A percentile compares a stretch with the other conserved stretches of the same genome.
phyloP scores from a whole-genome alignment of 106 monocot species.

The Chionographis japonica region DNA sequence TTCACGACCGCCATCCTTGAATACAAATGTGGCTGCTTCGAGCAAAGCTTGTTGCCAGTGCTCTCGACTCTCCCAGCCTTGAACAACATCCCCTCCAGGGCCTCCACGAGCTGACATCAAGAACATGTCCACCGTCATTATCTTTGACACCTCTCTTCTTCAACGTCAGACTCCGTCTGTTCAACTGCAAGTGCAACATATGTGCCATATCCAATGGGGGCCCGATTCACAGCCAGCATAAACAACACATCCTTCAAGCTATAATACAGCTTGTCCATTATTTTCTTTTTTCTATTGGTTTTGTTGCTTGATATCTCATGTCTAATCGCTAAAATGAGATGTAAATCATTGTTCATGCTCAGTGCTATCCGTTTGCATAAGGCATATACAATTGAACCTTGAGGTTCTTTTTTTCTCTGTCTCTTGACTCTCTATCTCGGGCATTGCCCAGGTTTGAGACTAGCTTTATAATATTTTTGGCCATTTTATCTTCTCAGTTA shows the following conservation, averaged over 20 bases:
- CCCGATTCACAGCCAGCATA: constrained; percentile 41
- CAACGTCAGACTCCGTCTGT: constrained; percentile 47
- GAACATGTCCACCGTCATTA: constrained; percentile 22
- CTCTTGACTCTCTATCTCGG: no score
- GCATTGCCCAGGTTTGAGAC: no score
- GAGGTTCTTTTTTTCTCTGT: no score
- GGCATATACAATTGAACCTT: no score
- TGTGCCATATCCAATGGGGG: constrained; percentile 33
- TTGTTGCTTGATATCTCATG: no score
- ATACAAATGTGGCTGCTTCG: constrained; percentile 25
- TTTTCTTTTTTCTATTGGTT: no score
- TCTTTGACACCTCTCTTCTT: constrained; percentile 41
- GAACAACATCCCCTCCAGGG: constrained; percentile 42
- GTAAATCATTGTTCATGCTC: no score
- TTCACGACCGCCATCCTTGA: constrained; percentile 54
- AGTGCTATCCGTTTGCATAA: no score
- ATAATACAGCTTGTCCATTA: constrained; percentile 24
- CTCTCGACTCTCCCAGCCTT: constrained; percentile 43
- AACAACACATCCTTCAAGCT: constrained; percentile 52
- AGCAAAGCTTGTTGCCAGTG: constrained; percentile 1
- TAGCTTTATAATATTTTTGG: no score
- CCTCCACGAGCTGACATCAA: constrained; percentile 22
- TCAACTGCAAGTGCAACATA: constrained; percentile 26
- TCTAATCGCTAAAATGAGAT: no score
- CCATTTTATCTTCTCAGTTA: no score